Evolutionary conservation across 75 land plant genomes (phyloP).

Genomic region (Pinus taeda): DNA sequence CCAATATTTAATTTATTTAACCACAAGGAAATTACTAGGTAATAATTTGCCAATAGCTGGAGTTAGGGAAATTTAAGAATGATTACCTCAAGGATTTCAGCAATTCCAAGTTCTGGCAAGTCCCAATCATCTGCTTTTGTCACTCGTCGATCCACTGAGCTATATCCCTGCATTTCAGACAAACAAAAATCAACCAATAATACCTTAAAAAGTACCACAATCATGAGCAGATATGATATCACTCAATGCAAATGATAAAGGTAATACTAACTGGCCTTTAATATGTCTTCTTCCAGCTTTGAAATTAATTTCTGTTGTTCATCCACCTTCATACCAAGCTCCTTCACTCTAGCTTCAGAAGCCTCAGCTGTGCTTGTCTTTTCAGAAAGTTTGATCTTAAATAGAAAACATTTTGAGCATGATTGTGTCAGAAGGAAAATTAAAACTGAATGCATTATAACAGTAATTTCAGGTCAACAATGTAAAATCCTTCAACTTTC

Average conservation of each 20-base stretch:
- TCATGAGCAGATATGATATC: neutral
- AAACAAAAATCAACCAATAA: neutral
- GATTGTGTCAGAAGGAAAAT: neutral
- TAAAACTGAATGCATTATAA: neutral
- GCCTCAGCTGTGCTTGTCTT: slow-evolving; percentile 50
- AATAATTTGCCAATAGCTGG: no score
- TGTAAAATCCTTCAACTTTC: neutral
- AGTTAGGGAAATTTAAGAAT: neutral
- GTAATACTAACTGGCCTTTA: slow-evolving; percentile 51
- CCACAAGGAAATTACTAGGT: no score
- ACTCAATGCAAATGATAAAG: neutral
- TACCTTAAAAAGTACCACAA: neutral
- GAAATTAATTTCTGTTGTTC: slow-evolving; percentile 85
- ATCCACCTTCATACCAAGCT: slow-evolving; percentile 59
- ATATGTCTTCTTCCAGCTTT: slow-evolving; percentile 95
- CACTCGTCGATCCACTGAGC: slow-evolving; percentile 61
- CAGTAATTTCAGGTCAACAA: neutral
- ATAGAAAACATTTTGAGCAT: neutral
- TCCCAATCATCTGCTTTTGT: slow-evolving; percentile 84
- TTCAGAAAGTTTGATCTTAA: slow-evolving; percentile 90
- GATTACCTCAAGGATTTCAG: slow-evolving; percentile 55
- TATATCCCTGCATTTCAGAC: slow-evolving; percentile 66
- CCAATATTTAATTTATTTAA: no score
- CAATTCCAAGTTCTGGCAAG: slow-evolving; percentile 57
- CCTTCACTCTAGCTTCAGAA: slow-evolving; percentile 60